Evolutionary conservation across 257 asterid genomes (phyloP).

Genomic region (Paraleonurus japonicus): DNA sequence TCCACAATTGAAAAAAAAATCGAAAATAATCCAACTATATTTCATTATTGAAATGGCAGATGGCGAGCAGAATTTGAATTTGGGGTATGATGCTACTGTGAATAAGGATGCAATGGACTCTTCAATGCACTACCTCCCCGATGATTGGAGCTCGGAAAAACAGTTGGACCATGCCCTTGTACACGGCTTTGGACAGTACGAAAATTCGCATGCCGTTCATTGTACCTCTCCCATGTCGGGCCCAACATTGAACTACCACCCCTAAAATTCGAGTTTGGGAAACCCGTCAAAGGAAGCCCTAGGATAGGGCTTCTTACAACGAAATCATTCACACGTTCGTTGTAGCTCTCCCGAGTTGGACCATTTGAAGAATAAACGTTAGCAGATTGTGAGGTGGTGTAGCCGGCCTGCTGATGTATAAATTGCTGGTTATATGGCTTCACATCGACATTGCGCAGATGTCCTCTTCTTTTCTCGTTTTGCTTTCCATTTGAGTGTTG

Average conservation of each 20-base stretch:
- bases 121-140: neutral
- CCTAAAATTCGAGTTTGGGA: neutral
- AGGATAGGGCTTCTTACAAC: neutral
- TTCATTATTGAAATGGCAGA: constrained; percentile 32
- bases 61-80: neutral
- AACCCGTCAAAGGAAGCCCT: too few species aligned
- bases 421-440: constrained; percentile 9
- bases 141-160: neutral
- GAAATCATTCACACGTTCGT: neutral
- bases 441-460: neutral
- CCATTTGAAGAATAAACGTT: neutral
- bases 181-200: neutral
- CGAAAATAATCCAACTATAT: neutral
- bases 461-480: neutral
- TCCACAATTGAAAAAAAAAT: constrained; percentile 37
- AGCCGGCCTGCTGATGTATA: neutral
- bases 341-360: neutral
- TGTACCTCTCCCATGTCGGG: neutral
- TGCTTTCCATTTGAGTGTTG: neutral
- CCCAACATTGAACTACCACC: neutral
- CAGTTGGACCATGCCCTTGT: neutral
- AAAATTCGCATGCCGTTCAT: neutral
- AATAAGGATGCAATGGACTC: constrained; percentile 2
- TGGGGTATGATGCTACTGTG: neutral
- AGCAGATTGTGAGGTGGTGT: neutral